Conservation (phyloP, 169 alveolate genomes). For the Amoebophrya sp. region DNA sequence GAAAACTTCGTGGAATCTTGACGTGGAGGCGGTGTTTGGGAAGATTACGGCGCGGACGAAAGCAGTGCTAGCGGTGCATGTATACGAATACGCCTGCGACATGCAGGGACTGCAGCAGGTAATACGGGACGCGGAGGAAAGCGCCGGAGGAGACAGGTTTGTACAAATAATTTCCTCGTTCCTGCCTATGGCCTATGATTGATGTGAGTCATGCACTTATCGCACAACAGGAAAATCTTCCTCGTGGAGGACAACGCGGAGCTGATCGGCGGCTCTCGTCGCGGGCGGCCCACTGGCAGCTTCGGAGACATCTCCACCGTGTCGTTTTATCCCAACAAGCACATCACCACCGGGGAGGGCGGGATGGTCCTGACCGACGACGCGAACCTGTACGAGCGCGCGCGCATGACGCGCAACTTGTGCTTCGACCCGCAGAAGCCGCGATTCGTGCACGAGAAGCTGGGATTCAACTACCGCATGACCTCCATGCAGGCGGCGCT, state of each 20-base stretch:
- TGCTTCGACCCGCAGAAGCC: background rate
- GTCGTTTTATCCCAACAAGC: background rate
- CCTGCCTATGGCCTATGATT: too few species aligned
- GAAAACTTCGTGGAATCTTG: background rate
- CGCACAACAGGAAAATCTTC: background rate
- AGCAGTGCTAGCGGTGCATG: background rate
- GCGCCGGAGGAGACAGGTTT: too few species aligned
- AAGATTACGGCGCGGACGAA: background rate
- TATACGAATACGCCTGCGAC: background rate
- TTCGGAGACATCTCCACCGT: background rate
- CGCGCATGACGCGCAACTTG: background rate
- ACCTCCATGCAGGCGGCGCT: background rate
- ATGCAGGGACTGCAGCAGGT: background rate
- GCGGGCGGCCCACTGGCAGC: background rate
- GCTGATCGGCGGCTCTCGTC: background rate
- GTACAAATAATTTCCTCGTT: too few species aligned
- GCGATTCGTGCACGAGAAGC: background rate
- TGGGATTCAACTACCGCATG: background rate
- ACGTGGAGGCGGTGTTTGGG: background rate
- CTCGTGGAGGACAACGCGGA: background rate
- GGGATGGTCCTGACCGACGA: background rate
- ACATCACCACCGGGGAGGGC: background rate
- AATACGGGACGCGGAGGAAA: too few species aligned
- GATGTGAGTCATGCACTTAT: too few species aligned
- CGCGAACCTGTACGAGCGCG: background rate